Base-by-base conservation (phyloP, 2,329 filamentous ascomycete species). In the Aspergillus nomiae region DNA sequence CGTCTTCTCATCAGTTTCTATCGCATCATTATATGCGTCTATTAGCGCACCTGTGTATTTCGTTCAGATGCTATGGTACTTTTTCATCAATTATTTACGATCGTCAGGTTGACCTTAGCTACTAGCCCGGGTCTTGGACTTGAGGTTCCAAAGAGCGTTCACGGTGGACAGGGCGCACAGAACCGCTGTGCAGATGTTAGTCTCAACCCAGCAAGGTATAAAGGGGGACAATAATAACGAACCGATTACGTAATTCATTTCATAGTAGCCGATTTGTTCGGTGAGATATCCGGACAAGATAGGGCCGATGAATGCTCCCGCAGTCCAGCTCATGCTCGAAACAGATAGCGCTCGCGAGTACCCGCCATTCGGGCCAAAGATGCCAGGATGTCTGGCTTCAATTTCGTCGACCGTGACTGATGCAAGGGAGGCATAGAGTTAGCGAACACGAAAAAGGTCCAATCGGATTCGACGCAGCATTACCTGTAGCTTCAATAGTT, bases 401-500 rank as follows among this genome's bases (percentile, higher is more conserved):
- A 73, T 63, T 21, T 70, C 66, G 34, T 71, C 69, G 19, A 70
- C 62, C 1, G 69, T 66, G 43, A 68, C 65, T 70, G 34, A 2
- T 59, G 16, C 30, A 21, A 48, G 30, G n/a, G 19, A 38, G 32
- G 32, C 30, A 36, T n/a, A 26, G 24, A 50, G 26, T 38, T 56
- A 59, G 36, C 4, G 30, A 50, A 36, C 32, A 7, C 19, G 26
- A 32, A 14, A 26, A 2, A 26, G 30, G 6, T 8, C 28, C 21
- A 26, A 63, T 30, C 26, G 16, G 32, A 7, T n/a, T 46, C 14
- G 19, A 45, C 14, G 8, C 4, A 12, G 64, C 73, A 64, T 4
- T 66, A 76, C 74, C 56, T 19, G 71, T 73, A 36, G 71, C 70
- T 59, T 76, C 74, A 24, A 74, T 67, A 11, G 67, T 69, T 3